Evolutionary conservation across 257 asterid genomes (phyloP), one percentile per base, ranked within the genome.

Genomic region (Cynanchum wilfordii): DNA sequence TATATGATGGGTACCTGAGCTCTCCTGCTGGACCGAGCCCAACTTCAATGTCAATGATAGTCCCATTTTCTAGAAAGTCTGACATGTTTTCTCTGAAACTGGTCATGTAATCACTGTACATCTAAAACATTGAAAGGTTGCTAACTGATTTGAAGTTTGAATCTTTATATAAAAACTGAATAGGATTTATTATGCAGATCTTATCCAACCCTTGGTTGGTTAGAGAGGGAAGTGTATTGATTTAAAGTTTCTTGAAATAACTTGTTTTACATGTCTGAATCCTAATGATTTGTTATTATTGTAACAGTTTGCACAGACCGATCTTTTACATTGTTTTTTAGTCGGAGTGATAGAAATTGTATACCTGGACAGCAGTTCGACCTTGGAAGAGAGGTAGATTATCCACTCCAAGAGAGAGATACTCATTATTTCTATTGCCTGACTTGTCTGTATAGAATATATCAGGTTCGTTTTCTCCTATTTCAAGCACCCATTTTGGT

Each of bases 11-110:
- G 71, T 90, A 90, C 58, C 96, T 79, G 57, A 93, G 93, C 72
- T 93, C 97, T 24, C 98, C 98, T 0, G 95, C 93, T 15, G 97
- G 97, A 63, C 98, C 98, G 38, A 90, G 80, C 65, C 98, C 98
- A 10, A 90, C 88, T 81, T 93, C 98, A 74, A 90, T 77, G 80
- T 93, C 98, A 5, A 87, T 75, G 29, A 93, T 82, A 5, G 88
- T 77, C 67, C 81, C 92, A 20, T 77, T 77, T 49, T 84, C 89
- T 64, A 93, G 51, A 12, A 89, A 81, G 5, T 86, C 92, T 2
- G 82, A 56, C 96, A 85, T 87, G 78, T 75, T 85, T 59, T 86
- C 97, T 82, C 85, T 83, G 75, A 90, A 93, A 80, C 89, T 89
- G 75, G 59, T 76, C 95, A 90, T 93, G 76, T 77, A 93, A 81